A percentile compares a stretch with the other conserved stretches of the same genome.
Conservation (phyloP, 345 rosid species). For the Lumnitzera racemosa region DNA sequence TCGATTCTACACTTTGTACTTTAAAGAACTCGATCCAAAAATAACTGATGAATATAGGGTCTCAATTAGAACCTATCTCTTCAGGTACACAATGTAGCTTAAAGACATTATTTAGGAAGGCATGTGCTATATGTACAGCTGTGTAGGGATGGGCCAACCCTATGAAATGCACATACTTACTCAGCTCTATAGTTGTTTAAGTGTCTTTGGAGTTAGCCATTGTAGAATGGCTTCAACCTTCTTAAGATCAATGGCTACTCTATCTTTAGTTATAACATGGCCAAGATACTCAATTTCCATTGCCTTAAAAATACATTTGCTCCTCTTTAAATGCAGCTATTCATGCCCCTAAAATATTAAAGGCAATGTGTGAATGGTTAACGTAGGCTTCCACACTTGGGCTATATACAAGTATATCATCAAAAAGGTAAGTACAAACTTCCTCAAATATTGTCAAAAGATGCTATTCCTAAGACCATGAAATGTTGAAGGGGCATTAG, state of each 20-base stretch:
- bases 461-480: not conserved
- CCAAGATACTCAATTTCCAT: not conserved
- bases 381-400: not conserved
- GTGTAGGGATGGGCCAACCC: no score
- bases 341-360: not conserved
- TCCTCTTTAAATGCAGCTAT: not conserved
- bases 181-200: not conserved
- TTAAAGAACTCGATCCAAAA: conserved; percentile 1
- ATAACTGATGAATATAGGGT: not conserved
- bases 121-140: not conserved
- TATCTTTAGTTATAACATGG: not conserved
- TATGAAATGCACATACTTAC: no score
- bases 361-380: not conserved
- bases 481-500: not conserved
- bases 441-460: not conserved
- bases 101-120: not conserved
- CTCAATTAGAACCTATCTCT: not conserved
- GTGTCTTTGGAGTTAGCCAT: not conserved
- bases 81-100: not conserved
- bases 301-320: not conserved
- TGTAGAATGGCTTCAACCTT: not conserved
- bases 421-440: not conserved
- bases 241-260: not conserved
- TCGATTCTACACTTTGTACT: not conserved
- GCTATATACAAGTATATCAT: not conserved